Evolutionary conservation across 140 eudicot genomes (phyloP), one percentile per base, ranked within the genome.

Genomic region (Stevia rebaudiana): DNA sequence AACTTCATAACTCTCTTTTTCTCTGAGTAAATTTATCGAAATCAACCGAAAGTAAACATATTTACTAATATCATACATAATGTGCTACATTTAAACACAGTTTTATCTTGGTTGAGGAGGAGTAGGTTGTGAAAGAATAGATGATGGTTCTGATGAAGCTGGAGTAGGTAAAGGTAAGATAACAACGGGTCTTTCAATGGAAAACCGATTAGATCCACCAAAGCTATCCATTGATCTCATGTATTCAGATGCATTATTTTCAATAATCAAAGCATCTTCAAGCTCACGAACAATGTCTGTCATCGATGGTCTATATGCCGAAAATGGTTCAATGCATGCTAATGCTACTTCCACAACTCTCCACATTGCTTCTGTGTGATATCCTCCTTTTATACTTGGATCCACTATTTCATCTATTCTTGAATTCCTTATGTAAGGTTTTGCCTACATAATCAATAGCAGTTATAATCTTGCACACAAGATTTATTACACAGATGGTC

Each of bases 311-410:
- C 94, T 71, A 57, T 88, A 80, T 15, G 88, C 88, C 18, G 90
- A 85, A 79, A 75, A 88, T 30, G 90, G 81, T 70, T 88, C 96
- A 13, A 74, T 81, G 36, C 96, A 88, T 65, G 94, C 94, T 65
- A 88, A 64, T 69, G 94, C 90, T 24, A 88, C 94, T 79, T 88
- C 96, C 71, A 88, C 83, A 46, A 88, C 90, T 74, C 96, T 83
- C 94, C 94, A 88, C 94, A 88, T 78, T 56, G 96, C 96, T 67
- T 88, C 96, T 31, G 84, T 83, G 47, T 88, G 96, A 73, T 88
- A 88, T 62, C 88, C 85, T 31, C 96, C 90, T 70, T 84, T 88
- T 63, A 88, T 82, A 70, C 73, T 82, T 13, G 94, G 87, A 74
- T 88, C 96, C 76, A 84, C 94, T 48, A 88, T 81, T 69, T 88